phyloP scores from a whole-genome alignment of 2,329 filamentous ascomycete genomes.

The Orbilia blumenaviensis region DNA sequence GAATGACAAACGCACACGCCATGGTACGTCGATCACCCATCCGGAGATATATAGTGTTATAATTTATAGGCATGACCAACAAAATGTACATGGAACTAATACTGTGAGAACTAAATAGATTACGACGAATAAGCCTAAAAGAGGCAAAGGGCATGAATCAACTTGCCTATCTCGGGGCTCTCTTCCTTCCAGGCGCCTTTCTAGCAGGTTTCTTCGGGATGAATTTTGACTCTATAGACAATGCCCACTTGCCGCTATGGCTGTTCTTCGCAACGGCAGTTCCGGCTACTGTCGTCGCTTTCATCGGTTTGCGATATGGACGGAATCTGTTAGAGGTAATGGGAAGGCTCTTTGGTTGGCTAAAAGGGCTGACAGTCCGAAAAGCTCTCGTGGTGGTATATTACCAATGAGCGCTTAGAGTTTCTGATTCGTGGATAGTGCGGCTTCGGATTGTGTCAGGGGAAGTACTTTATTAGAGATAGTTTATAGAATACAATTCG shows the following conservation, averaged over 20 bases:
- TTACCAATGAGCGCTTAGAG: too few relatives aligned
- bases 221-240: constrained; percentile 4
- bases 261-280: constrained; percentile 16
- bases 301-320: background rate
- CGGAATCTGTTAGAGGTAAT: background rate
- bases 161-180: constrained; percentile 4
- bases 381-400: background rate
- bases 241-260: background rate
- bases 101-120: too few relatives aligned
- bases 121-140: constrained; percentile 9
- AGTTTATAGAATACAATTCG: too few relatives aligned
- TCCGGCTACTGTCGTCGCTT: background rate
- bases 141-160: constrained; percentile 13
- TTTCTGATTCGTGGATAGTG: too few relatives aligned
- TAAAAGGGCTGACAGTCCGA: too few relatives aligned
- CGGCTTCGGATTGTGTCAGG: too few relatives aligned
- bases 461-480: too few relatives aligned
- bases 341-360: background rate
- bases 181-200: background rate
- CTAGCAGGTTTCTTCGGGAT: constrained; percentile 11
- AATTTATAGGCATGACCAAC: too few relatives aligned
- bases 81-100: too few relatives aligned
- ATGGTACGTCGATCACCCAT: too few relatives aligned
- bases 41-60: too few relatives aligned
- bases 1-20: too few relatives aligned